Conservation (phyloP, 768 basidiomycete genomes). For the Mycena alexandri region DNA sequence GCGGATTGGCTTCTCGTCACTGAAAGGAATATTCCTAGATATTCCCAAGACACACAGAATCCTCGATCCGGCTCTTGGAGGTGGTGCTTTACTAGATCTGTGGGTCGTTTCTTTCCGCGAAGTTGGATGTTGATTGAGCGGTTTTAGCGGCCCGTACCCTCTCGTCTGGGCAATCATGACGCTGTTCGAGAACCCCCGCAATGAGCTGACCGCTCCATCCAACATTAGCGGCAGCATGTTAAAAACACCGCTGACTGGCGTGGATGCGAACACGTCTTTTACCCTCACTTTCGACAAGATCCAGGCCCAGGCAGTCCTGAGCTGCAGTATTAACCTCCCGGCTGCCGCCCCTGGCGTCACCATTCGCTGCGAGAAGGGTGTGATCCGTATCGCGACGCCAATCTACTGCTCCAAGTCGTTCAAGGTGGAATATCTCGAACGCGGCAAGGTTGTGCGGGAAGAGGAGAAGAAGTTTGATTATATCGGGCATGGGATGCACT, state of each 20-base stretch:
- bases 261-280: constrained; percentile 84
- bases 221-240: constrained; percentile 78
- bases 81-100: constrained; percentile 89
- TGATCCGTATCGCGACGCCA: constrained; percentile 72
- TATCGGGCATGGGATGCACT: constrained; percentile 82
- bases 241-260: constrained; percentile 81
- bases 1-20: no score
- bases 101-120: constrained; percentile 50
- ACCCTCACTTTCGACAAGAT: constrained; percentile 78
- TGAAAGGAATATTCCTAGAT: constrained; percentile 52
- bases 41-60: constrained; percentile 80
- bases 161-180: constrained; percentile 85
- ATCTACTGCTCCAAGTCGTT: constrained; percentile 77
- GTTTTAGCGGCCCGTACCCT: constrained; percentile 82
- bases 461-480: constrained; percentile 72
- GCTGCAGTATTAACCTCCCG: constrained; percentile 70
- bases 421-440: constrained; percentile 70
- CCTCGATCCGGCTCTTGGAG: constrained; percentile 82
- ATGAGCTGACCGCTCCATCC: constrained; percentile 69
- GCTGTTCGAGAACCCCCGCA: constrained; percentile 84
- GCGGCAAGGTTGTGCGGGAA: constrained; percentile 62
- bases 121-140: neutral
- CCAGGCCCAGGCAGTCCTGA: constrained; percentile 79
- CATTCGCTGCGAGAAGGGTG: constrained; percentile 83
- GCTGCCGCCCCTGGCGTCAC: constrained; percentile 63